Evolutionary conservation across 1,284 basidiomycete species (phyloP), one percentile per base, ranked within the genome.

Genomic region (Waitea zeae): DNA sequence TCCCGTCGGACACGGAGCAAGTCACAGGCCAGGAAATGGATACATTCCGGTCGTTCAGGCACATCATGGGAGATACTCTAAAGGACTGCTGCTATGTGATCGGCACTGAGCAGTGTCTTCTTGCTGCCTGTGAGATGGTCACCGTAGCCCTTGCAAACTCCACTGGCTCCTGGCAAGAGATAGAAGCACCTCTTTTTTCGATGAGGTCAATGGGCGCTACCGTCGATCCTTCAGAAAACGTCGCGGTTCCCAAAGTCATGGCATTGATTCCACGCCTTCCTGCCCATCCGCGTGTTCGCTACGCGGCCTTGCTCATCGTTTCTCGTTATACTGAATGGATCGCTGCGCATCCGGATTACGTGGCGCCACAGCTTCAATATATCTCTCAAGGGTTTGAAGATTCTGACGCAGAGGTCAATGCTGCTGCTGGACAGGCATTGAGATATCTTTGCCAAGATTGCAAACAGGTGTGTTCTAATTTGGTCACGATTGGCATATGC

Each of bases 31-130:
- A 93, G 54, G 93, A 96, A 51, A 70, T 79, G 7, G 95, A 98
- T 42, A 81, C 84, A 49, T 98, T 98, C 65, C 71, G 95, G 17
- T 70, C 75, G 4, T 98, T 99, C 65, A 68, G 95, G 37, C 95
- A 99, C 60, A 76, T 90, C 42, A 98, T 99, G 83, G 95, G 95
- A 35, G 93, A 98, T 53, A 98, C 95, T 3, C 69, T 99, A 45
- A 99, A 99, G 58, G 95, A 99, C 53, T 98, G 95, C 52, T 98
- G 95, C 56, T 74, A 82, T 42, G 90, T 99, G 24, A 70, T 99
- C 24, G 86, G 90, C 19, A 71, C 90, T 2, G 78, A 88, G 32
- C 66, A 69, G 3, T 98, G 95, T 49, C 65, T 99, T 29, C 59
- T 77, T 35, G 66, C 78, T 5, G 73, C 89, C 7, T 84, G 89